Evolutionary conservation across 2,329 filamentous ascomycete genomes (phyloP).

Genomic region (Colletotrichum sidae): DNA sequence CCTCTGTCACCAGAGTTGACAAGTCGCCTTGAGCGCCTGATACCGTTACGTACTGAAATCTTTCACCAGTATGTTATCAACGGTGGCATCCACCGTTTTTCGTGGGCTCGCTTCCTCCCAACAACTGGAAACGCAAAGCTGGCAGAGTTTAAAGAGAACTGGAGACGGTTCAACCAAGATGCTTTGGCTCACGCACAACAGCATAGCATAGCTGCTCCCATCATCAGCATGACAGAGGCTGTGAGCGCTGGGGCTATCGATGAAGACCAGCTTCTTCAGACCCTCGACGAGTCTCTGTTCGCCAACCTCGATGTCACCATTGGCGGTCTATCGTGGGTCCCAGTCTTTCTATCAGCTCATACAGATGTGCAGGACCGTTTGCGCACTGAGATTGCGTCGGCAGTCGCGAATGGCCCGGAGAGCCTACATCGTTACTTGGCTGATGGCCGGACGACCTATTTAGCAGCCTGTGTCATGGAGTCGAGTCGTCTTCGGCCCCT

Average conservation of each 20-base stretch:
- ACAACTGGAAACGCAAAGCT: neutral
- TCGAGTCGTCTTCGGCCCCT: constrained; percentile 51
- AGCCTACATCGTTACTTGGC: constrained; percentile 41
- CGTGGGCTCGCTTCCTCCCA: neutral
- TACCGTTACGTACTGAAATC: constrained; percentile 4
- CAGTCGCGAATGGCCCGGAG: constrained; percentile 10
- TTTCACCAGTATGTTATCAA: constrained; percentile 5
- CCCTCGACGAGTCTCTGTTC: constrained; percentile 58
- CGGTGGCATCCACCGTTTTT: constrained; percentile 2
- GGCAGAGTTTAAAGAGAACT: neutral
- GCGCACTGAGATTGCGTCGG: constrained; percentile 41
- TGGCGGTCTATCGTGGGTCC: constrained; percentile 55
- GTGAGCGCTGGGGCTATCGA: neutral
- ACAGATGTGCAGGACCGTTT: constrained; percentile 46
- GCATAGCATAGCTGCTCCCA: neutral
- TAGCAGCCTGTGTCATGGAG: constrained; percentile 52
- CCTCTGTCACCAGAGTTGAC: neutral
- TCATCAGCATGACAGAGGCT: neutral
- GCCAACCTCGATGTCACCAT: constrained; percentile 61
- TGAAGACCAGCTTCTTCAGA: constrained; percentile 49
- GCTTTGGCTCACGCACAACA: neutral
- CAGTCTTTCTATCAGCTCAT: constrained; percentile 54
- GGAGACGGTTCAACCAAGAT: neutral
- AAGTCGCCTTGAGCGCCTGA: neutral
- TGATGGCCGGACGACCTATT: constrained; percentile 40